A percentile compares a stretch with the other conserved stretches of the same genome.
These are phyloP conservation scores for Carex kokanica DNA, from an alignment of 176 grass and related monocot species.

Conservation along the genomic window DNA sequence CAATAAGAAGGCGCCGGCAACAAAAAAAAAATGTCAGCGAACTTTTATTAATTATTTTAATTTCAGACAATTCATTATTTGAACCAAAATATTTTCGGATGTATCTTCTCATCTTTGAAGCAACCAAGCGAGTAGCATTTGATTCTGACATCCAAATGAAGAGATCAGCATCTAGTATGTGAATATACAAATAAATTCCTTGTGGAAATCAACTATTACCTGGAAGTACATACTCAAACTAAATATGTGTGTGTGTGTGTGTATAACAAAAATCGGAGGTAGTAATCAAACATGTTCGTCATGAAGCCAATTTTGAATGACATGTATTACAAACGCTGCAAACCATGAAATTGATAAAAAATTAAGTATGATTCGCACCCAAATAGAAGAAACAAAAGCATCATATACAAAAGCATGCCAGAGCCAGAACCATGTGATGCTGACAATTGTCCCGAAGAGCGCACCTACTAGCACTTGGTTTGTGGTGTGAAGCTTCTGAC, in stretches of 20 bases:
- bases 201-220: not conserved
- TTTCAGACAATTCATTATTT: too few relatives aligned
- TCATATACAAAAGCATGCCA: slow-evolving; percentile 62
- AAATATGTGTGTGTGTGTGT: not conserved
- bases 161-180: not conserved
- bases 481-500: slow-evolving; percentile 61
- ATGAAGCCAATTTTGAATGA: slow-evolving; percentile 45
- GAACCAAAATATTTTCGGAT: not conserved
- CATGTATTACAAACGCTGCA: slow-evolving; percentile 39
- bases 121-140: not conserved
- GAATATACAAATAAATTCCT: not conserved
- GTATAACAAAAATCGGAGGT: not conserved
- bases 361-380: slow-evolving; percentile 38
- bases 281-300: slow-evolving; percentile 36
- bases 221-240: not conserved
- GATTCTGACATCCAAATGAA: not conserved
- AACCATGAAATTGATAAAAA: slow-evolving; percentile 34
- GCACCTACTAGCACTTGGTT: slow-evolving; percentile 73
- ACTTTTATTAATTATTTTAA: too few relatives aligned
- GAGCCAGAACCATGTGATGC: slow-evolving; percentile 49
- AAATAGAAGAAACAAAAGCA: slow-evolving; percentile 48
- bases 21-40: too few relatives aligned
- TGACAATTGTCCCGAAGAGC: slow-evolving; percentile 40
- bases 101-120: not conserved
- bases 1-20: too few relatives aligned